Base-by-base conservation (phyloP, 805 yeast genomes). In the Ogataea pilisensis region DNA sequence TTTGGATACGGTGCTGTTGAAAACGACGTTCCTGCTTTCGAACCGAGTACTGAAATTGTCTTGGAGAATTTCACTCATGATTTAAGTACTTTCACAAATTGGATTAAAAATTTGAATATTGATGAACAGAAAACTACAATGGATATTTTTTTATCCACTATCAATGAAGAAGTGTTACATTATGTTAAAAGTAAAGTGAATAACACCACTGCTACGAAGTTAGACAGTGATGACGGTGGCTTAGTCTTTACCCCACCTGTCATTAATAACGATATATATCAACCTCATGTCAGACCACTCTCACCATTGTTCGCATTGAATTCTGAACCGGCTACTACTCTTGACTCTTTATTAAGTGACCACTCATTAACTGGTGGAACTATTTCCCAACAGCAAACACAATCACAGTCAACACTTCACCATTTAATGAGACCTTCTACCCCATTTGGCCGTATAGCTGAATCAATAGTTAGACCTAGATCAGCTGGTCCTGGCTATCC, bases 101-200 rank as follows among this genome's bases (percentile, higher is more conserved):
- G 78, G 78, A 60, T 73, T 51, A 69, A 64, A 48, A 61, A 61
- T 48, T 63, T 76, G 53, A 64, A 57, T 39, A 65, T 70, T 17
- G 75, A 69, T 44, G 78, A 76, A 47, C 72, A 64, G 46, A 57
- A 64, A 40, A 61, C 72, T 31, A 66, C 73, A 59, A 63, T 73
- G 49, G 78, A 75, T 45, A 62, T 72, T 49, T 66, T 76, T 54
- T 61, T 77, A 47, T 61, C 60, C 44, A 66, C 63, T 44, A 61
- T 75, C 39, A 69, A 72, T 7, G 60, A 66, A 36, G 76, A 70
- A 43, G 70, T 71, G 24, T 61, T 73, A 48, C 58, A 69, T 25
- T 63, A 72, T 31, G 67, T 73, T 51, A 68, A 69, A 51, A 58
- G 68, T 20, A 69, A 67, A 44, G 54, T 73, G 41, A 73, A 70